Conservation (phyloP, 2,329 filamentous ascomycete genomes). For the Malbranchea zuffiana region DNA sequence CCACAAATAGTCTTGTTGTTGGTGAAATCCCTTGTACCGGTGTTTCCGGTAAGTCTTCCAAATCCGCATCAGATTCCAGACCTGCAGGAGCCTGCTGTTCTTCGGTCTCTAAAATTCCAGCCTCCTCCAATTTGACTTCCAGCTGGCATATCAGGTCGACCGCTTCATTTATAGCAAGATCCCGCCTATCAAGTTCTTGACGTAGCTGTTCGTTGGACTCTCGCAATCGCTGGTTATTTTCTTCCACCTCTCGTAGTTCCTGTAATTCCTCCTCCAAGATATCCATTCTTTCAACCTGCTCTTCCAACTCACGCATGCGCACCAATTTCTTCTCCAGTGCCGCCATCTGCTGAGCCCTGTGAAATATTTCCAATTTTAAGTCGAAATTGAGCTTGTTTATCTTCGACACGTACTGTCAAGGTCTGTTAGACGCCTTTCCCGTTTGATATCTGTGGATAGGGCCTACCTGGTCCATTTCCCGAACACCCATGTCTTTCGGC, state of each 20-base stretch:
- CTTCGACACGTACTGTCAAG: constrained; percentile 32
- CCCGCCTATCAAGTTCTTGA: constrained; percentile 30
- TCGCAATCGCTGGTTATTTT: constrained; percentile 27
- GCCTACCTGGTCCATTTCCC: constrained; percentile 34
- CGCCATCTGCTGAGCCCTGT: constrained; percentile 29
- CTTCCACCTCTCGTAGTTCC: constrained; percentile 28
- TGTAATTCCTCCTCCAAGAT: constrained; percentile 29
- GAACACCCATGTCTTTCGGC: constrained; percentile 32
- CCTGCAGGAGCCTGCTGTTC: constrained; percentile 20
- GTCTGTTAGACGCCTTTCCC: neutral
- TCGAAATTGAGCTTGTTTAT: constrained; percentile 36
- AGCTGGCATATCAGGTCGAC: constrained; percentile 35
- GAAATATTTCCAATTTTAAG: constrained; percentile 34
- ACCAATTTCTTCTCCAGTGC: constrained; percentile 29
- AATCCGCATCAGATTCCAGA: constrained; percentile 19
- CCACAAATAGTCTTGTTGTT: constrained; percentile 19
- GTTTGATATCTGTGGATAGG: neutral
- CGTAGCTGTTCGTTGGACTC: constrained; percentile 30
- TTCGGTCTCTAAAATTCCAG: constrained; percentile 14
- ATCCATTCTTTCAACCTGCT: constrained; percentile 29
- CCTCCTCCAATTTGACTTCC: constrained; percentile 30
- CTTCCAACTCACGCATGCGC: constrained; percentile 29
- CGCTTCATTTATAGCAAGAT: constrained; percentile 34
- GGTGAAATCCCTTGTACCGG: constrained; percentile 20
- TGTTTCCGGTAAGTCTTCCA: constrained; percentile 7